Conservation (phyloP, 805 yeast genomes). For the Candida coleopterorum region DNA sequence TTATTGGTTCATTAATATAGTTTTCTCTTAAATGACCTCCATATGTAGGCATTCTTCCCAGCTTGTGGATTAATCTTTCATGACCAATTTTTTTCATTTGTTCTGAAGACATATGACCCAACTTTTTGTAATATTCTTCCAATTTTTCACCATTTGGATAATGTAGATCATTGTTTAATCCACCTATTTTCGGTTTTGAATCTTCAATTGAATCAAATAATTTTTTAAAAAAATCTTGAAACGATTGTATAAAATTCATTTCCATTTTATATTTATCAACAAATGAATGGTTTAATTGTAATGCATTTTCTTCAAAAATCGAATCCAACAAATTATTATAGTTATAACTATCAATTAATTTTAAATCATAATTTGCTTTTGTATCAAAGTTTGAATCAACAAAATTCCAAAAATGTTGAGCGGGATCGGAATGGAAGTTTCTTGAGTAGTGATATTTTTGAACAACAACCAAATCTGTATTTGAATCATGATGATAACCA, state of each 20-base stretch:
- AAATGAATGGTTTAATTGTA: conserved; percentile 8
- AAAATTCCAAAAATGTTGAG: conserved; percentile 13
- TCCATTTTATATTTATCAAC: conserved; percentile 11
- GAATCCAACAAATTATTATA: conserved; percentile 10
- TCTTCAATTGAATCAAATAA: conserved; percentile 16
- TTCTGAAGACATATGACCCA: background rate
- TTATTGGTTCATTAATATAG: conserved; percentile 23
- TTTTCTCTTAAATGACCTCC: conserved; percentile 33
- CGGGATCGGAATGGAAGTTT: conserved; percentile 6
- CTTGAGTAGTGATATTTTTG: conserved; percentile 10
- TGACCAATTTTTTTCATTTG: conserved; percentile 3
- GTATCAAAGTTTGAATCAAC: conserved; percentile 7
- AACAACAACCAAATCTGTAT: conserved; percentile 13
- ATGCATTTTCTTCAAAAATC: conserved; percentile 3
- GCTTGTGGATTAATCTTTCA: conserved; percentile 5
- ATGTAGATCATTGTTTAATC: conserved; percentile 25
- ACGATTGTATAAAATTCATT: conserved; percentile 13
- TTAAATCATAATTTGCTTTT: conserved; percentile 10
- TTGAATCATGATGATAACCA: conserved; percentile 14
- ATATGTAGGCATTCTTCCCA: conserved; percentile 25
- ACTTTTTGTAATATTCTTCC: conserved; percentile 3
- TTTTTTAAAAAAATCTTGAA: conserved; percentile 17
- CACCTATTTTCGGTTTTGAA: conserved; percentile 17
- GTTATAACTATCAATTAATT: conserved; percentile 16
- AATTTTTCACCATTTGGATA: conserved; percentile 12